Conservation (phyloP, 352 stramenopile species). For the Phytophthora fragariae region DNA sequence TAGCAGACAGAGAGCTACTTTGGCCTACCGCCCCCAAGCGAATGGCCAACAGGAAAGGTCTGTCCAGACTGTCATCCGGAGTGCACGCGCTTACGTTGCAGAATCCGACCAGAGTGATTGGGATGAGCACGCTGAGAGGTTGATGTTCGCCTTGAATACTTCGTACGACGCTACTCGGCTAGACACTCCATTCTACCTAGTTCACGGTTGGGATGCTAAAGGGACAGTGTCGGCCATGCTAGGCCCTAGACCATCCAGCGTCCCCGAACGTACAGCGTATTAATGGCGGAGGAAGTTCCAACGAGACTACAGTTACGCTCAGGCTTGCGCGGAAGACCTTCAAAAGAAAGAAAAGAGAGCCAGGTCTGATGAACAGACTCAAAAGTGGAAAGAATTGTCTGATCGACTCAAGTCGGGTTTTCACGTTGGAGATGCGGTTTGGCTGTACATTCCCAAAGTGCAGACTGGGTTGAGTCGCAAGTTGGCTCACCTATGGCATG, state of each 20-base stretch:
- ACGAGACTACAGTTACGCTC: conserved; percentile 4
- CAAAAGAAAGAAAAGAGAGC: neutral
- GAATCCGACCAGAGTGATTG: conserved; percentile 39
- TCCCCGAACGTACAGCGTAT: neutral
- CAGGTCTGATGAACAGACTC: neutral
- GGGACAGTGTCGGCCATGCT: conserved; percentile 8
- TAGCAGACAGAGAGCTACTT: conserved; percentile 27
- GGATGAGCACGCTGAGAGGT: conserved; percentile 27
- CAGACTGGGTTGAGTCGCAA: neutral
- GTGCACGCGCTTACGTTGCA: conserved; percentile 24
- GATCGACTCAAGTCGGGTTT: neutral
- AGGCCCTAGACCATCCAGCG: neutral
- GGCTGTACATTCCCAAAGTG: conserved; percentile 1
- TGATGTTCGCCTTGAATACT: conserved; percentile 35
- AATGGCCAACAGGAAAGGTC: conserved; percentile 47
- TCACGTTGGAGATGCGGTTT: neutral
- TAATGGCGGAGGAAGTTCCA: conserved; percentile 9
- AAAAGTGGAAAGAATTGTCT: neutral
- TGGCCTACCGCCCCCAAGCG: conserved; percentile 40
- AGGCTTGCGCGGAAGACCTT: conserved; percentile 5
- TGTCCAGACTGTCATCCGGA: conserved; percentile 36
- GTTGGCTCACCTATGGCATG: conserved; percentile 9
- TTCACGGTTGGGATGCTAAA: conserved; percentile 25
- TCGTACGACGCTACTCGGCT: conserved; percentile 19
- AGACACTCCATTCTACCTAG: conserved; percentile 24